Evolutionary conservation across 192 early-diverging fungal genomes (phyloP), one percentile per base, ranked within the genome.

Genomic region (Coemansia aciculifera): DNA sequence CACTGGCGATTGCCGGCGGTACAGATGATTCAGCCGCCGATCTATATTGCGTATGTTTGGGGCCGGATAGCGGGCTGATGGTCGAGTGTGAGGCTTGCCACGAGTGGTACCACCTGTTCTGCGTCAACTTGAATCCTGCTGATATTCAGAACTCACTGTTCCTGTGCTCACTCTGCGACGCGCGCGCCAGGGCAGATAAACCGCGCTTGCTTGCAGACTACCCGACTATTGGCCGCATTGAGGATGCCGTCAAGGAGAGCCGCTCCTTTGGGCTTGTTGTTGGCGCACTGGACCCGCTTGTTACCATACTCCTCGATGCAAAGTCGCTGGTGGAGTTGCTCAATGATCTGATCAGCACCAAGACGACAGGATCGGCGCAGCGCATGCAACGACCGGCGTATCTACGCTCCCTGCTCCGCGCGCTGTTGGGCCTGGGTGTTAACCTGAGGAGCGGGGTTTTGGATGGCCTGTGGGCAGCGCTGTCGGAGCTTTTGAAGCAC

Each of bases 61-160:
- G 73, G 21, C 68, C 85, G 3, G 90, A 91, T 43, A 65, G 73
- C 38, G 89, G 86, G 2, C 59, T 87, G 68, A 91, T 91, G 90
- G 83, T 90, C 9, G 84, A 90, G 62, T 92, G 90, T 59, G 87
- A 86, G 51, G 34, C 71, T 8, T 92, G 90, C 63, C 72, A 80
- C 9, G 90, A 89, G 43, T 88, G 87, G 90, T 87, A 88, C 67
- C 90, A 92, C 57, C 68, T 73, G 13, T 52, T 63, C 8, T 92
- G 90, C 63, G 69, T 90, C n/a, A 75, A 81, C 12, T 60, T 89
- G 31, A 62, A 73, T 19, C 64, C 74, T 12, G 72, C 64, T 10
- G 76, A 87, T 32, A 81, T 83, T n/a, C 75, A 81, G 5, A 70
- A 73, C 34, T 68, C 73, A 11, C 77, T 54, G 38, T 90, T 86